Conservation (phyloP, 116 monocot species). For the Phalaenopsis hybrid region DNA sequence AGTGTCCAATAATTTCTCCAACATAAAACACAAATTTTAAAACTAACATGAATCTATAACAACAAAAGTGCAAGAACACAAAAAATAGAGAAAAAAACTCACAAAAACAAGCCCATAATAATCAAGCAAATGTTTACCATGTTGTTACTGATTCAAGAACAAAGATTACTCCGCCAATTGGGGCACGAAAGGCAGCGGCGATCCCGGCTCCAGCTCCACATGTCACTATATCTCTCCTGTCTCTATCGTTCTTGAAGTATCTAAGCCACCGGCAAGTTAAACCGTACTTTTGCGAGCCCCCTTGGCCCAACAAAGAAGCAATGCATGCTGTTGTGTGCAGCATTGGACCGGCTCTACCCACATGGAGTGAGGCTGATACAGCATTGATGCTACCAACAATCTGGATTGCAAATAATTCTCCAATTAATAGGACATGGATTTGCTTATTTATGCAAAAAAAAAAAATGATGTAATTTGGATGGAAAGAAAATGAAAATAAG, state of each 20-base stretch:
- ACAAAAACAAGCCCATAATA: background rate
- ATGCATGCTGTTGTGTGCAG: conserved; percentile 92
- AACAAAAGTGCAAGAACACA: background rate
- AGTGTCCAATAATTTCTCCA: no score
- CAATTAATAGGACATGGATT: no score
- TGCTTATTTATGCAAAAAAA: no score
- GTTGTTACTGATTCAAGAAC: conserved; percentile 92
- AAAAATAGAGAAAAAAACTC: background rate
- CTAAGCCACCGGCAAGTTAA: conserved; percentile 86
- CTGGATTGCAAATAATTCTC: conserved; percentile 22
- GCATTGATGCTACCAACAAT: conserved; percentile 81
- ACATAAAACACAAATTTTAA: background rate
- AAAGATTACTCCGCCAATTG: conserved; percentile 94
- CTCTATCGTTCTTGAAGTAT: conserved; percentile 84
- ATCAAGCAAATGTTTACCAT: conserved; percentile 37
- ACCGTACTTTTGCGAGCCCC: conserved; percentile 85
- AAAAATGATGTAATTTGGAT: no score
- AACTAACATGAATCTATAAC: background rate
- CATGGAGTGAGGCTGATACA: conserved; percentile 79
- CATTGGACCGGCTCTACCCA: conserved; percentile 96
- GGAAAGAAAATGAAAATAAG: no score
- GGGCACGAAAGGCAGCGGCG: conserved; percentile 90
- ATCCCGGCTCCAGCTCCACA: conserved; percentile 90
- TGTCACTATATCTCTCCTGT: conserved; percentile 81
- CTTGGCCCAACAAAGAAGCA: conserved; percentile 74